Evolutionary conservation across 441 rosid genomes (phyloP), one percentile per base, ranked within the genome.

Genomic region (Gossypium aridum): DNA sequence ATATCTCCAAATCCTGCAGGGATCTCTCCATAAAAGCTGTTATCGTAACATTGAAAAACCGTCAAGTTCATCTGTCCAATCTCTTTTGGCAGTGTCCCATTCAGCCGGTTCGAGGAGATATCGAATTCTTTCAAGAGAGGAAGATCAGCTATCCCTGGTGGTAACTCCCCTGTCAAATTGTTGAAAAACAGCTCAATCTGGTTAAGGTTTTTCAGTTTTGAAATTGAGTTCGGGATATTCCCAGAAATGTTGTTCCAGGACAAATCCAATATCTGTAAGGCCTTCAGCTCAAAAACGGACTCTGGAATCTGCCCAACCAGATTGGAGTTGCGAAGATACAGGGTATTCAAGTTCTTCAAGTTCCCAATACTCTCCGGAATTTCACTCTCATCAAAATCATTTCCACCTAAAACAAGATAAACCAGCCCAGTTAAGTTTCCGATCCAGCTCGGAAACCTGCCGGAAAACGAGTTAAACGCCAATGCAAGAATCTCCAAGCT

Each of bases 1-100:
- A 95, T 79, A 16, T 90, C 88, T 4, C 94, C 97, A 4, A 95
- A 88, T 20, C 96, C 93, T 3, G 81, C 68, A 9, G 94, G 97
- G 26, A 91, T 28, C 56, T 71, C 76, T 13, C 94, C 97, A 7
- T 87, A 80, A 16, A 89, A 85, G 70, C 83, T 77, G 85, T 88
- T 91, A 3, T 37, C 60, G 62, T 78, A 76, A n/a, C 87, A 70
- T 55, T 95, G 83, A 59, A 95, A 91, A 64, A 95, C 90, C 0
- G 57, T 72, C 66, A 95, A 80, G 39, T 83, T 81, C 84, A 85
- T 82, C 16, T 63, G 67, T 23, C 90, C 96, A 10, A 94, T 64
- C 28, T 64, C 92, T 23, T 61, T 80, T 7, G 99, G 99, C 17
- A 94, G 71, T 17, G 60, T 68, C 12, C 99, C 96, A 20, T 64